phyloP scores from a whole-genome alignment of 106 monocot genomes.

The Cymbidium sinense region DNA sequence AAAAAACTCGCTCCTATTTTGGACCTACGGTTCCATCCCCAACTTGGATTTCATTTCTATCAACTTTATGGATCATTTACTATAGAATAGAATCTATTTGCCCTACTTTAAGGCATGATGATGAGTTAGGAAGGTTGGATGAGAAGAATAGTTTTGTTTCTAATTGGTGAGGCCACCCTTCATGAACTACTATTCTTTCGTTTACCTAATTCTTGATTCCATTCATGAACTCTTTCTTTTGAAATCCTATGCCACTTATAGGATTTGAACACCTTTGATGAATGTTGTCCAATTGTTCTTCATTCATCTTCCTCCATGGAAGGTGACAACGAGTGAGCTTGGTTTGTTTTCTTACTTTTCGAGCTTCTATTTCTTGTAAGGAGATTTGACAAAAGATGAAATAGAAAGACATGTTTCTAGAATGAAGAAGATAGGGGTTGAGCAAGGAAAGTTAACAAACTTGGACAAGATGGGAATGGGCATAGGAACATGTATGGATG shows the following conservation, averaged over 20 bases:
- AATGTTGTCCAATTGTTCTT: neutral
- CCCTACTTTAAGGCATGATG: neutral
- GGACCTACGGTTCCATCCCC: no score
- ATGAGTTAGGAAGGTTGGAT: neutral
- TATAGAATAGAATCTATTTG: neutral
- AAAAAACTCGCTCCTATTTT: no score
- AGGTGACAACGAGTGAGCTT: neutral
- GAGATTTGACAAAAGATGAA: slow-evolving; percentile 1
- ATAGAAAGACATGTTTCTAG: slow-evolving; percentile 1
- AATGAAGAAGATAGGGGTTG: slow-evolving; percentile 1
- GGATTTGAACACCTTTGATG: neutral
- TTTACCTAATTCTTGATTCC: no score
- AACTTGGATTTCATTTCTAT: no score
- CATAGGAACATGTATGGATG: no score
- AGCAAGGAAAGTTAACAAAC: slow-evolving; percentile 17
- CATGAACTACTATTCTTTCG: neutral
- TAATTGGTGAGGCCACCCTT: neutral
- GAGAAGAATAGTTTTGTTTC: neutral
- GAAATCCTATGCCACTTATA: neutral
- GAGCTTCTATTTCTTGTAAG: no score
- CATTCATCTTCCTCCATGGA: neutral
- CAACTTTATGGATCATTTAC: neutral
- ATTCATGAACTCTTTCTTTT: neutral
- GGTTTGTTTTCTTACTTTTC: no score
- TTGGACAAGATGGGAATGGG: slow-evolving; percentile 25